Evolutionary conservation across 1,284 basidiomycete species (phyloP).

Genomic region (Trametes polyzona): DNA sequence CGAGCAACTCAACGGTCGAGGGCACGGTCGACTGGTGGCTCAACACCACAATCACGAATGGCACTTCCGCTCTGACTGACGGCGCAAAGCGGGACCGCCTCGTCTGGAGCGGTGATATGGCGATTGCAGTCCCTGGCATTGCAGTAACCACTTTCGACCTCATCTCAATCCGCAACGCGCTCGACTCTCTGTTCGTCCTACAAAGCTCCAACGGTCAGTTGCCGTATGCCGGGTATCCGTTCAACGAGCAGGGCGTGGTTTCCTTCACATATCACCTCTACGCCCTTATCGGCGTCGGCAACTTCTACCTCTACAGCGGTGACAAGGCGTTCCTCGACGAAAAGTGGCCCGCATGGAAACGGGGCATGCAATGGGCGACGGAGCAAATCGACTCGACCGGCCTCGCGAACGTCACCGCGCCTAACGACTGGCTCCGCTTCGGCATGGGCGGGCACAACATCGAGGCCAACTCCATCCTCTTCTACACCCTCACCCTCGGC

Average conservation of each 20-base stretch:
- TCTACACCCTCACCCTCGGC: constrained; percentile 22
- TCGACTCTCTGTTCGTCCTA: constrained; percentile 22
- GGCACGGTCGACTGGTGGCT: constrained; percentile 17
- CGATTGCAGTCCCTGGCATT: constrained; percentile 22
- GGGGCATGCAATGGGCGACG: constrained; percentile 20
- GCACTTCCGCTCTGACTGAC: constrained; percentile 18
- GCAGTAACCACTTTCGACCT: constrained; percentile 21
- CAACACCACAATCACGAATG: constrained; percentile 21
- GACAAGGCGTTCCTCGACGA: constrained; percentile 17
- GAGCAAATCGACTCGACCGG: constrained; percentile 19
- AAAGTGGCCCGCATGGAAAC: constrained; percentile 20
- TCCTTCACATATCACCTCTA: constrained; percentile 27
- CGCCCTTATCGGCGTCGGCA: constrained; percentile 24
- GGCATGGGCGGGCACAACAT: constrained; percentile 27
- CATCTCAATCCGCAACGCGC: constrained; percentile 21
- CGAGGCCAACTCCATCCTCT: constrained; percentile 25
- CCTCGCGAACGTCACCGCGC: constrained; percentile 20
- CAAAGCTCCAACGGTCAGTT: constrained; percentile 12
- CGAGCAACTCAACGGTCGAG: constrained; percentile 1
- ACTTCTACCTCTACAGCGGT: constrained; percentile 25
- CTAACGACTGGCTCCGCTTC: constrained; percentile 24
- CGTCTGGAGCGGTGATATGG: constrained; percentile 26
- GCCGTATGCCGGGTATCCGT: constrained; percentile 19
- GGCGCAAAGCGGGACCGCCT: constrained; percentile 24
- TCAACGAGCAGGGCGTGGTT: constrained; percentile 12